These are phyloP conservation scores for Cercospora canescens DNA, from an alignment of 2,329 filamentous ascomycete genomes.

Conservation along the genomic window DNA sequence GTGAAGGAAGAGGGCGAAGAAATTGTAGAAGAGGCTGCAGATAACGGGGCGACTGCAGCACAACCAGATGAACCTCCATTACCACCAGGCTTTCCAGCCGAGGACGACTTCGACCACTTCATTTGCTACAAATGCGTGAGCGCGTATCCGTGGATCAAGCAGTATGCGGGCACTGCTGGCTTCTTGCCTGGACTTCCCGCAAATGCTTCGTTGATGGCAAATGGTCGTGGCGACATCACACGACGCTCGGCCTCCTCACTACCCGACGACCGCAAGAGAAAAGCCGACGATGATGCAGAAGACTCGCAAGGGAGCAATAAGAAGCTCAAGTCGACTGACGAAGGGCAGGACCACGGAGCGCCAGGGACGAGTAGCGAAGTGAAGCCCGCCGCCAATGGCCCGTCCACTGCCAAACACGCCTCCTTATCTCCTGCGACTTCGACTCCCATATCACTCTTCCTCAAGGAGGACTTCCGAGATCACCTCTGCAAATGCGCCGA, in stretches of 20 bases:
- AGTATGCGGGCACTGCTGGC: conserved; percentile 75
- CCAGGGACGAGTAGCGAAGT: not conserved
- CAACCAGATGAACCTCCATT: conserved; percentile 60
- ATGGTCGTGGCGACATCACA: not conserved
- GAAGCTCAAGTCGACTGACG: conserved; percentile 28
- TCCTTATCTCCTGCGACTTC: conserved; percentile 58
- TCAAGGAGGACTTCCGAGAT: conserved; percentile 75
- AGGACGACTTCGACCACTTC: conserved; percentile 86
- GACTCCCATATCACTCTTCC: conserved; percentile 76
- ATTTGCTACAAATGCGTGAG: conserved; percentile 94
- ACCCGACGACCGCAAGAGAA: conserved; percentile 42
- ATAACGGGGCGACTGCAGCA: conserved; percentile 52
- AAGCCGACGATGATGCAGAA: conserved; percentile 44
- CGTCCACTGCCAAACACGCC: conserved; percentile 26
- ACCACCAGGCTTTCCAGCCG: conserved; percentile 82
- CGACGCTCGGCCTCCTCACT: not conserved
- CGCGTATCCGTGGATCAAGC: conserved; percentile 86
- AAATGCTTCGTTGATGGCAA: conserved; percentile 3
- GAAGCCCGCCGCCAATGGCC: not conserved
- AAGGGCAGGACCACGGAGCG: not conserved
- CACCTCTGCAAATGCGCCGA: conserved; percentile 76
- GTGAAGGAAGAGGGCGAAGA: conserved; percentile 37
- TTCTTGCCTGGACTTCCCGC: conserved; percentile 73
- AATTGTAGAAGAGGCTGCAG: conserved; percentile 25
- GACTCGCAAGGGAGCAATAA: conserved; percentile 29